Percentiles rank a stretch among this genome's conserved stretches.
Evolutionary conservation across 805 yeast genomes (phyloP).

Genomic region (Ogataea methanolica): DNA sequence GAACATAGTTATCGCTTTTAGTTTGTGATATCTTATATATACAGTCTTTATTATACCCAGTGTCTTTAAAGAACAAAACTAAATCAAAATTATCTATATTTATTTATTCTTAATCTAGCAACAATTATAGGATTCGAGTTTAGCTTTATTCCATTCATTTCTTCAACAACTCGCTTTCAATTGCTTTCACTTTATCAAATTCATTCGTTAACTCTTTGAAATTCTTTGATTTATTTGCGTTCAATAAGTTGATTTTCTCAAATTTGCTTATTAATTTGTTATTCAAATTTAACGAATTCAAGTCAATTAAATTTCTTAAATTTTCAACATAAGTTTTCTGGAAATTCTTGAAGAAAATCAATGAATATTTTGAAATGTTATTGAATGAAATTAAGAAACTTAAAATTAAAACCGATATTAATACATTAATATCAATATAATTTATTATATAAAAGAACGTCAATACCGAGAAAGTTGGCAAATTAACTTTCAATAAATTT

Average conservation of each 20-base stretch:
- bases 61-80: neutral
- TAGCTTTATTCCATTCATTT: neutral
- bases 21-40: too few species aligned
- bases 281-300: constrained; percentile 16
- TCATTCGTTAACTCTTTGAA: constrained; percentile 9
- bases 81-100: neutral
- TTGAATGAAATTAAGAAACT: constrained; percentile 26
- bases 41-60: neutral
- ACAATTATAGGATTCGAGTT: neutral
- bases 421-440: constrained; percentile 24
- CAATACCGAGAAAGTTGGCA: constrained; percentile 22
- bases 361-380: constrained; percentile 20
- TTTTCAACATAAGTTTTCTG: constrained; percentile 23
- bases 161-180: constrained; percentile 6
- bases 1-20: too few species aligned
- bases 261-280: constrained; percentile 14
- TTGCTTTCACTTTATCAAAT: constrained; percentile 9
- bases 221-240: constrained; percentile 7
- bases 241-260: constrained; percentile 9
- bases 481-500: constrained; percentile 21
- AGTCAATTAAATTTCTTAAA: constrained; percentile 24
- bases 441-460: constrained; percentile 25
- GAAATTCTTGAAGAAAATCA: constrained; percentile 14
- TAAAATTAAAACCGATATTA: constrained; percentile 24
- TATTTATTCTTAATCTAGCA: neutral